Percentiles rank a stretch among this genome's conserved stretches.
phyloP scores from a whole-genome alignment of 495 filamentous ascomycete genomes.

The Cairneyella variabilis region DNA sequence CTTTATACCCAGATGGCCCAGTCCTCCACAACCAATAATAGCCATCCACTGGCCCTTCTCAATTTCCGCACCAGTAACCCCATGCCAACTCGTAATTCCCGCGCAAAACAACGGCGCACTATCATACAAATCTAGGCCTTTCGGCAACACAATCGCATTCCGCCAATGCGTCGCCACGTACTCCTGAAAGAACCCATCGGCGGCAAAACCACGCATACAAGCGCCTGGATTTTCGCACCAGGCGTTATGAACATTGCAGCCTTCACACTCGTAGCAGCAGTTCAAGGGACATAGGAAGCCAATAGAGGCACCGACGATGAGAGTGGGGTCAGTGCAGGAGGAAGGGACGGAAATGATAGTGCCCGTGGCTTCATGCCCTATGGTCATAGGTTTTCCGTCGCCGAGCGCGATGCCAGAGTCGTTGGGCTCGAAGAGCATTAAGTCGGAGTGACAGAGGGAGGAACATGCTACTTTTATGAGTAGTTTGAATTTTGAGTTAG shows the following conservation, averaged over 20 bases:
- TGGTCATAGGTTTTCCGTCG: slow-evolving; percentile 18
- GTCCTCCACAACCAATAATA: slow-evolving; percentile 10
- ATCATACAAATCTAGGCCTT: slow-evolving; percentile 29
- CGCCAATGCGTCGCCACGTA: slow-evolving; percentile 33
- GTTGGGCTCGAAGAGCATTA: slow-evolving; percentile 5
- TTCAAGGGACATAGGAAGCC: slow-evolving; percentile 34
- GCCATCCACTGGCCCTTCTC: slow-evolving; percentile 24
- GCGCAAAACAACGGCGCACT: slow-evolving; percentile 35
- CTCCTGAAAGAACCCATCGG: slow-evolving; percentile 36
- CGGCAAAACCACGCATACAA: slow-evolving; percentile 30
- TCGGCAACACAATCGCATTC: slow-evolving; percentile 32
- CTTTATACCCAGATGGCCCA: slow-evolving; percentile 19
- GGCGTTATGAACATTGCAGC: slow-evolving; percentile 34
- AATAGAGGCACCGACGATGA: slow-evolving; percentile 32
- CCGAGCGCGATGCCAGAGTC: not conserved
- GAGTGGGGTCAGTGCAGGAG: slow-evolving; percentile 21
- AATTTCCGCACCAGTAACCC: slow-evolving; percentile 29
- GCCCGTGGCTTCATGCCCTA: slow-evolving; percentile 37
- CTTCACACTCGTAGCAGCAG: slow-evolving; percentile 34
- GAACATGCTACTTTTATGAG: no score
- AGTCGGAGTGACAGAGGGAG: not conserved
- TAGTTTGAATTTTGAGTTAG: no score
- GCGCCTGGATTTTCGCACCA: slow-evolving; percentile 31
- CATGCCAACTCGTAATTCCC: slow-evolving; percentile 38
- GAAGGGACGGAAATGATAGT: slow-evolving; percentile 32